Percentiles rank a stretch among this genome's conserved stretches.
phyloP scores from a whole-genome alignment of 352 stramenopile species.

The Globisporangium alternatum region DNA sequence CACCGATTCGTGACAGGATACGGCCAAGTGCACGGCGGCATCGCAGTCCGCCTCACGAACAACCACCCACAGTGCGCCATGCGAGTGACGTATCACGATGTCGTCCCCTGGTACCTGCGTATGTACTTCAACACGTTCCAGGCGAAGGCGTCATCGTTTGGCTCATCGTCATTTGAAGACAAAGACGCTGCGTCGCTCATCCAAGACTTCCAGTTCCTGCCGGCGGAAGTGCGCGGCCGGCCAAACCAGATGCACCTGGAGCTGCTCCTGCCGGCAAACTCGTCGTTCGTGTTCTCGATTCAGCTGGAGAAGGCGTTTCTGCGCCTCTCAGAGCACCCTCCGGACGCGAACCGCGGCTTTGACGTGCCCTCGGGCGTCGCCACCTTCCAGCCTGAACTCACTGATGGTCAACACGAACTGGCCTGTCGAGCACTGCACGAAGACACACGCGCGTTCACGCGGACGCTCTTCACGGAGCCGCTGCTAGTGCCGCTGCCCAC shows the following conservation, averaged over 20 bases:
- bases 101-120: conserved; percentile 80
- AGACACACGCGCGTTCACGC: conserved; percentile 16
- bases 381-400: conserved; percentile 29
- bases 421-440: conserved; percentile 15
- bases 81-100: conserved; percentile 65
- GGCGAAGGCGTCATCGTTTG: conserved; percentile 11
- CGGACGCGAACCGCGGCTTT: conserved; percentile 85
- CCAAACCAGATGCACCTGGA: conserved; percentile 64
- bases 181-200: conserved; percentile 19
- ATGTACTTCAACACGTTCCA: conserved; percentile 78
- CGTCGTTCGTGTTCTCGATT: conserved; percentile 60
- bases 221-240: conserved; percentile 46
- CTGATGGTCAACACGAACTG: not conserved
- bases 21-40: conserved; percentile 69
- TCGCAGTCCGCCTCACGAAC: conserved; percentile 67
- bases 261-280: conserved; percentile 45
- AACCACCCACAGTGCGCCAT: conserved; percentile 45
- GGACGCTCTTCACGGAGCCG: conserved; percentile 71
- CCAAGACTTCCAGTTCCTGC: conserved; percentile 44
- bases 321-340: conserved; percentile 76
- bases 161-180: conserved; percentile 3
- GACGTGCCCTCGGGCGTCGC: conserved; percentile 68
- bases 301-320: conserved; percentile 84
- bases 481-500: conserved; percentile 80
- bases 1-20: conserved; percentile 79